phyloP scores from a whole-genome alignment of 2,329 filamentous ascomycete genomes.

The Fusarium nematophilum region DNA sequence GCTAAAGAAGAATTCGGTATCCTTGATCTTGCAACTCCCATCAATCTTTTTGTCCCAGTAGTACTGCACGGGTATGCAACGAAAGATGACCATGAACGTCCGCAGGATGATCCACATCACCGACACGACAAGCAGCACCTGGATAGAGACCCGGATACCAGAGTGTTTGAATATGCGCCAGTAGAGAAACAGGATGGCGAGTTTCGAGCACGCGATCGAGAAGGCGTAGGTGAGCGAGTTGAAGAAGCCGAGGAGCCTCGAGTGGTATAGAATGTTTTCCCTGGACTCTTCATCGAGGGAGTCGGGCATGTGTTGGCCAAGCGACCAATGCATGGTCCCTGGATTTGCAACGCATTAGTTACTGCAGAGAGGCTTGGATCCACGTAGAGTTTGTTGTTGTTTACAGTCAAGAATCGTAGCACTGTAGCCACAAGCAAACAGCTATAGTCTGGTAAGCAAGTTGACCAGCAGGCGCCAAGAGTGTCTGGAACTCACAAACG shows the following conservation, averaged over 20 bases:
- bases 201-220: constrained; percentile 44
- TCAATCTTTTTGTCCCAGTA: constrained; percentile 48
- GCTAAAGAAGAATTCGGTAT: constrained; percentile 48
- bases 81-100: constrained; percentile 49
- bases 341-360: constrained; percentile 10
- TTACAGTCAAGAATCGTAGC: constrained; percentile 33
- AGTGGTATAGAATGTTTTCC: constrained; percentile 28
- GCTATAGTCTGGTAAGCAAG: constrained; percentile 18
- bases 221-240: constrained; percentile 39
- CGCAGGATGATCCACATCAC: constrained; percentile 44
- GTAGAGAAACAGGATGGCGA: constrained; percentile 47
- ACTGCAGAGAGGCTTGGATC: too few relatives aligned
- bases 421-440: constrained; percentile 34
- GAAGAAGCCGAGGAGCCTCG: constrained; percentile 30
- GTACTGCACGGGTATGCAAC: constrained; percentile 48
- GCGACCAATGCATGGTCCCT: constrained; percentile 34
- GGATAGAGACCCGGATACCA: constrained; percentile 44
- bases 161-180: constrained; percentile 46
- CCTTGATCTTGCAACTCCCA: constrained; percentile 23
- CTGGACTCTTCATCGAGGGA: constrained; percentile 11
- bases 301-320: constrained; percentile 31
- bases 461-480: accelerated
- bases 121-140: constrained; percentile 37
- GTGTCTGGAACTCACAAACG: constrained; percentile 34
- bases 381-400: accelerated